Base-by-base conservation (phyloP, 2,329 filamentous ascomycete genomes). In the Ascochyta rabiei region DNA sequence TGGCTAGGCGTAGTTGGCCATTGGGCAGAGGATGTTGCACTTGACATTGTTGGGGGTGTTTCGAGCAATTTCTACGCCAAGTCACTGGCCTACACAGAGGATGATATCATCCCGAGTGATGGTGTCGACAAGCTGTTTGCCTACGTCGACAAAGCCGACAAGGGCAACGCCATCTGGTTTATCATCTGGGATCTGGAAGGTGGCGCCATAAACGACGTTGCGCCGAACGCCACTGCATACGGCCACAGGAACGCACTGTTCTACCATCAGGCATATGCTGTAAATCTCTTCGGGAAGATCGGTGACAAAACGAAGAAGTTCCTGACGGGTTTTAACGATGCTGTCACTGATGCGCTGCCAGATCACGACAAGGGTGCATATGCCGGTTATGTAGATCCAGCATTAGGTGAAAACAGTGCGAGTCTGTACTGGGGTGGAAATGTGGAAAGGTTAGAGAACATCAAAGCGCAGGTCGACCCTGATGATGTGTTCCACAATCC, bases 301-400 rank as follows among this genome's bases (percentile, higher is more conserved):
- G 71, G 70, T 8, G 56, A 68, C 16, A 73, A 71, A 45, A 77
- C 76, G 10, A 71, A 73, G 12, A 53, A 60, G 12, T 79, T 80
- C 52, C 56, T 80, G 8, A 69, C 75, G 6, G 73, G 74, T 35
- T 72, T 79, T 60, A 76, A 78, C 49, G 68, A 76, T 6, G 60
- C 70, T n/a, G 61, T 78, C 12, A 67, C 61, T 16, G 60, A 69
- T 44, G 56, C 63, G 9, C 53, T 75, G 51, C 61, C 67, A 16
- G 63, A 67, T 13, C 66, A 66, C 10, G 61, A 75, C 8, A 74
- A 76, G 62, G 80, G 79, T 4, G 78, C 77, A 46, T 84, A 84
- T 61, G 76, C 79, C 41, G 83, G 82, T 58, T 84, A 84, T 49
- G 78, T 81, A 2, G 81, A 84, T 66, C 76, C 79, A 0, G 75